Evolutionary conservation across 2,329 filamentous ascomycete species (phyloP), one percentile per base, ranked within the genome.

Genomic region (Achaetomium macrosporum): DNA sequence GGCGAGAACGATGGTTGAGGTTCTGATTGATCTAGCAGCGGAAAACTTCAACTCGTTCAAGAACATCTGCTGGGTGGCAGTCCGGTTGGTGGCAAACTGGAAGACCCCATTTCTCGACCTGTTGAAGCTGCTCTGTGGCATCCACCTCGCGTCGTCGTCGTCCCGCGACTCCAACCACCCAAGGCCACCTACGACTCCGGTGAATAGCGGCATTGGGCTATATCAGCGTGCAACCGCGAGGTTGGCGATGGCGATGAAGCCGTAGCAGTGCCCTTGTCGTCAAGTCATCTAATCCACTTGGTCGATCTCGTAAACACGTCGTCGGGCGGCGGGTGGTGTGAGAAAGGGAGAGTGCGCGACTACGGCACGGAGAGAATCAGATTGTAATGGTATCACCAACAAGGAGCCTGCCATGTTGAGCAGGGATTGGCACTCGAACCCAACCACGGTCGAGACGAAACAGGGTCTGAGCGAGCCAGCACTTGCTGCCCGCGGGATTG

Each of bases 1-100:
- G 35, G 81, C 77, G 50, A 85, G 71, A 55, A 84, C 80, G 51
- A 84, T 77, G 41, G 79, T 80, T 20, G 81, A 83, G 16, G 77
- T 82, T 59, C 82, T 74, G 61, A 83, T 73, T 33, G 80, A 83
- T 61, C 76, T 81, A 57, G 75, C 75, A 15, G 75, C 72, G 30
- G 74, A 73, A 57, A 81, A 77, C 53, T 69, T 72, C 59, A 81
- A 71, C 57, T 78, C 65, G 61, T 77, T 76, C 59, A 77, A 73
- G 56, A 78, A 65, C 57, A 64, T 63, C 35, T 63, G 62, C 37
- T 71, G 66, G 37, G 72, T 71, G 41, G 71, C 69, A 6, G 75
- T 73, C 31, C 69, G 68, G 63, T 76, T 79, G 40, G 54, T 55
- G 3, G 58, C 57, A 19, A 59, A 39, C 55, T 64, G 62, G 49